These are phyloP conservation scores for Pinguiococcus pyrenoidosus DNA, from an alignment of 108 stramenopile genomes.

Conservation along the genomic window DNA sequence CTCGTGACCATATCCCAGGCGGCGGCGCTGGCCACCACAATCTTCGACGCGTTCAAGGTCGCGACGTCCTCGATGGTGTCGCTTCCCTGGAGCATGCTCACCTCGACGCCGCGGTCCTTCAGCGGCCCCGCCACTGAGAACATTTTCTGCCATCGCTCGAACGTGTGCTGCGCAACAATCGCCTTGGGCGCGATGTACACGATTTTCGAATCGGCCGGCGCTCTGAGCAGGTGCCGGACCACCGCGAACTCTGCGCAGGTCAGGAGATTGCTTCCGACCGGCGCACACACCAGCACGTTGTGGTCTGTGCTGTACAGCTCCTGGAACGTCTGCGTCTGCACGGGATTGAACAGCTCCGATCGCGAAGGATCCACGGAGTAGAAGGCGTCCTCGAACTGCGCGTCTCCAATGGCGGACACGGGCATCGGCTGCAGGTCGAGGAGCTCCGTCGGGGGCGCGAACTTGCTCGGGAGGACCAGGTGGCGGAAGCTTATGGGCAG, in stretches of 20 bases:
- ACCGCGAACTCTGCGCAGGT: slow-evolving; percentile 84
- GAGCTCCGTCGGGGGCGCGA: slow-evolving; percentile 84
- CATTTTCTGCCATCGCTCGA: slow-evolving; percentile 50
- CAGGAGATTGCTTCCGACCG: slow-evolving; percentile 79
- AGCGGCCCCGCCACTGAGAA: too few relatives aligned
- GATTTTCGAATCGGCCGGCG: background rate
- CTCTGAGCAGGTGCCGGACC: slow-evolving; percentile 65
- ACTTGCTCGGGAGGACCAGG: slow-evolving; percentile 89
- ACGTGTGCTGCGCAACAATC: too few relatives aligned
- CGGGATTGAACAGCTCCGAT: slow-evolving; percentile 71
- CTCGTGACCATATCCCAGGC: slow-evolving; percentile 83
- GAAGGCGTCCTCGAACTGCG: slow-evolving; percentile 48
- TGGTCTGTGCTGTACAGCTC: slow-evolving; percentile 77
- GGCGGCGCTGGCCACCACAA: slow-evolving; percentile 66
- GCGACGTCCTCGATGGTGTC: slow-evolving; percentile 74
- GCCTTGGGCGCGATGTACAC: slow-evolving; percentile 84
- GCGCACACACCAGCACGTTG: slow-evolving; percentile 83
- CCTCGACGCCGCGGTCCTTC: slow-evolving; percentile 47
- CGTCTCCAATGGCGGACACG: slow-evolving; percentile 58
- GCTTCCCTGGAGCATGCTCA: slow-evolving; percentile 67
- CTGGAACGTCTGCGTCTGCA: slow-evolving; percentile 94
- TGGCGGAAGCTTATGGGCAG: slow-evolving; percentile 86
- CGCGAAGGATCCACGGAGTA: slow-evolving; percentile 2
- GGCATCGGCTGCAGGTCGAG: slow-evolving; percentile 89
- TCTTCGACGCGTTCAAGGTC: slow-evolving; percentile 48